Evolutionary conservation across 2,329 filamentous ascomycete species (phyloP).

Genomic region (Onygena corvina): DNA sequence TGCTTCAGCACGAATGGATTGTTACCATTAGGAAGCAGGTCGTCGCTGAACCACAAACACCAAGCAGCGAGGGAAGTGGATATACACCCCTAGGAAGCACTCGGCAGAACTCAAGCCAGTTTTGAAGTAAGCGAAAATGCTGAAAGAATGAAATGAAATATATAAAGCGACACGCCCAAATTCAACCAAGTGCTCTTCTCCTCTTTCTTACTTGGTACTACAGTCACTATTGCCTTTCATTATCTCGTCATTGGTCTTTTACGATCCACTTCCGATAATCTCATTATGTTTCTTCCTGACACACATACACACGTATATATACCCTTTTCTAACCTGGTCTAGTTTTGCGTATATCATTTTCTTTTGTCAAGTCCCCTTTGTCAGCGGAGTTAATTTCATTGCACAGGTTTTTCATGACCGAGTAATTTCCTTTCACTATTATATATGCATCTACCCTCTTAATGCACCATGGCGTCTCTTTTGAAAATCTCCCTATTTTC

Average conservation of each 20-base stretch:
- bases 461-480: neutral
- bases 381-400: neutral
- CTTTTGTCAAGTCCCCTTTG: neutral
- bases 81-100: slow-evolving; percentile 10
- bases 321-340: no score
- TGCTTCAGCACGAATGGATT: slow-evolving; percentile 90
- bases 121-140: slow-evolving; percentile 10
- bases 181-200: no score
- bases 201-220: no score
- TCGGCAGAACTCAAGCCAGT: slow-evolving; percentile 18
- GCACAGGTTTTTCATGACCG: neutral
- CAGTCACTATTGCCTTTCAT: no score
- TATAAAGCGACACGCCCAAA: no score
- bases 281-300: no score
- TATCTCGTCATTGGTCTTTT: no score
- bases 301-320: no score
- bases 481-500: neutral
- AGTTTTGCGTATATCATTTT: no score
- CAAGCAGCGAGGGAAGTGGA: slow-evolving; percentile 24
- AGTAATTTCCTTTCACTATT: neutral
- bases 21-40: slow-evolving; percentile 39
- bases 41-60: slow-evolving; percentile 34
- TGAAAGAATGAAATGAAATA: no score
- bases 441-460: neutral
- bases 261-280: no score